These are phyloP conservation scores for Stachybotrys elegans DNA, from an alignment of 2,329 filamentous ascomycete genomes.

Conservation along the genomic window DNA sequence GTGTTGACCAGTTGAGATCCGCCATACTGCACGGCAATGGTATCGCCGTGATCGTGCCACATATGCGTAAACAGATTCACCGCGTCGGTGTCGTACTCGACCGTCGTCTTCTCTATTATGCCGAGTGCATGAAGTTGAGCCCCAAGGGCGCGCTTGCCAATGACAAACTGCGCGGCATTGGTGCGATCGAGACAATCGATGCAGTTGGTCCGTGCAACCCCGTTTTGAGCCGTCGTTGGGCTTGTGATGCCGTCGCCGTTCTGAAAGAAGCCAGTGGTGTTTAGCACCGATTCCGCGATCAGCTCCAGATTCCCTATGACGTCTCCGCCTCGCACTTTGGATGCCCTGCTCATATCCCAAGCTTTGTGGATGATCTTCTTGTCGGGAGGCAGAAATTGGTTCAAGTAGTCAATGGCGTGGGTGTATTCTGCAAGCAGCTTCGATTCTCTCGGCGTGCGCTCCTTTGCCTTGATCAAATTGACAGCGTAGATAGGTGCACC, in stretches of 20 bases:
- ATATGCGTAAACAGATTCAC: constrained; percentile 97
- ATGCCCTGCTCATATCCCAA: constrained; percentile 96
- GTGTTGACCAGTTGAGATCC: constrained; percentile 97
- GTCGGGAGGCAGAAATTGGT: constrained; percentile 80
- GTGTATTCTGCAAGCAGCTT: constrained; percentile 87
- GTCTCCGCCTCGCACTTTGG: constrained; percentile 86
- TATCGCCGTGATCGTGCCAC: constrained; percentile 97
- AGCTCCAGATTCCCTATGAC: constrained; percentile 88
- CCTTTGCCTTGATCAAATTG: constrained; percentile 85
- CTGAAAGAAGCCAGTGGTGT: constrained; percentile 87
- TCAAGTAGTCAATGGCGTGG: constrained; percentile 82
- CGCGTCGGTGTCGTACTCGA: constrained; percentile 93
- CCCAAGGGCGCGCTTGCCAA: constrained; percentile 88
- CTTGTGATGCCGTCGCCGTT: constrained; percentile 72
- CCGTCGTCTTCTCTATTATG: constrained; percentile 69
- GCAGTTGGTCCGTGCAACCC: constrained; percentile 91
- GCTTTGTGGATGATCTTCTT: constrained; percentile 91
- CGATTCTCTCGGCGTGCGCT: constrained; percentile 84
- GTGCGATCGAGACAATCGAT: constrained; percentile 97
- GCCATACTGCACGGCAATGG: constrained; percentile 95
- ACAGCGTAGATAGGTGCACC: constrained; percentile 87
- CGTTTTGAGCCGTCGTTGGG: constrained; percentile 71
- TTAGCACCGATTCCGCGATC: constrained; percentile 83
- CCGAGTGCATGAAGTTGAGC: constrained; percentile 90
- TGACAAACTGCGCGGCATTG: constrained; percentile 96